phyloP scores from a whole-genome alignment of 257 asterid species.

The Catharanthus roseus region DNA sequence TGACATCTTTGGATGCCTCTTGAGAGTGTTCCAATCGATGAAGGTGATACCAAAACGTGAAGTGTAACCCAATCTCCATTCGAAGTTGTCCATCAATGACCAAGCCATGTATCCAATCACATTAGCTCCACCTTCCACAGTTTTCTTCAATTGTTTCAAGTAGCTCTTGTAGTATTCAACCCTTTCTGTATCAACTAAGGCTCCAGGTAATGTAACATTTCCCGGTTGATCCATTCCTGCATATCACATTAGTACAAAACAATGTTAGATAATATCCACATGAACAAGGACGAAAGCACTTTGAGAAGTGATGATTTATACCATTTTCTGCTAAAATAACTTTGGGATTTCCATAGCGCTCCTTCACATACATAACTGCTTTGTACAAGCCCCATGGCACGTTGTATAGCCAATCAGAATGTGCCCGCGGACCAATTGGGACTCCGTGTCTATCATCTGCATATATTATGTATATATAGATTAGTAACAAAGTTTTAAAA shows the following conservation, averaged over 20 bases:
- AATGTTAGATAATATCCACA: no score
- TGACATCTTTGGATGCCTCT: slow-evolving; percentile 83
- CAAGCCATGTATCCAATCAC: slow-evolving; percentile 77
- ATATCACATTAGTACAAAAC: not conserved
- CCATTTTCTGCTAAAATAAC: slow-evolving; percentile 85
- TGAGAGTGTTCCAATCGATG: slow-evolving; percentile 68
- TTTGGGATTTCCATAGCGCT: slow-evolving; percentile 64
- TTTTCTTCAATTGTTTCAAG: slow-evolving; percentile 52
- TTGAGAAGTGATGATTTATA: slow-evolving; percentile 13
- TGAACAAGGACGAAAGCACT: no score
- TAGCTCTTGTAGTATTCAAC: slow-evolving; percentile 65
- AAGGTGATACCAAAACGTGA: slow-evolving; percentile 82
- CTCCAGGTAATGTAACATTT: slow-evolving; percentile 51
- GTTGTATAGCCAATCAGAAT: slow-evolving; percentile 81
- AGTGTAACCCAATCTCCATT: slow-evolving; percentile 84
- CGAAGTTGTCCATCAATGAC: slow-evolving; percentile 89
- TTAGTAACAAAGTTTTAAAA: no score
- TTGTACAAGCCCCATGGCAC: slow-evolving; percentile 93
- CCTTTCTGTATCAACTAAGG: slow-evolving; percentile 52
- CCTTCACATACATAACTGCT: slow-evolving; percentile 74
- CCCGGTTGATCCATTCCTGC: slow-evolving; percentile 93
- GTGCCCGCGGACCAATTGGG: slow-evolving; percentile 86
- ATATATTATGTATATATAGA: not conserved
- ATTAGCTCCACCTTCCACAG: slow-evolving; percentile 69
- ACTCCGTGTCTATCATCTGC: slow-evolving; percentile 69